Evolutionary conservation across 108 stramenopile genomes (phyloP).

Genomic region (Craspedostauros australis): DNA sequence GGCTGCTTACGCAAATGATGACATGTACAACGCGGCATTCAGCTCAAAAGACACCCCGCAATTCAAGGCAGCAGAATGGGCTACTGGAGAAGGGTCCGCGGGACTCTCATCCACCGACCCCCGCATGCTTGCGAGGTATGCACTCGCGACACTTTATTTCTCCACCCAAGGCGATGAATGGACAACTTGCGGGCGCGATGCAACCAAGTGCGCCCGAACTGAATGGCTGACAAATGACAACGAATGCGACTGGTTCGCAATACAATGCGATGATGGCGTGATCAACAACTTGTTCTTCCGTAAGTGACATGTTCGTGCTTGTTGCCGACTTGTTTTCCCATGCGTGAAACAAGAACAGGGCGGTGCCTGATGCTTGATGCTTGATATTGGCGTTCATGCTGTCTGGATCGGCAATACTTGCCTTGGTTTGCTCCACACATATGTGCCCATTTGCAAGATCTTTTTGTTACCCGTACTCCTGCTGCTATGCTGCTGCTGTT

Average conservation of each 20-base stretch:
- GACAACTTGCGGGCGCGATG: constrained; percentile 6
- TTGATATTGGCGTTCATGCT: neutral
- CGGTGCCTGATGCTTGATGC: neutral
- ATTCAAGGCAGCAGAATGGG: constrained; percentile 18
- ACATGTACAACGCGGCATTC: constrained; percentile 5
- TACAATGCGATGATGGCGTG: constrained; percentile 5
- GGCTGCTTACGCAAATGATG: constrained; percentile 1
- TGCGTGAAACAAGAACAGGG: neutral
- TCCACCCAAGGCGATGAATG: constrained; percentile 27
- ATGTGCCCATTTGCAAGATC: neutral
- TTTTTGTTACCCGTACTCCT: no score
- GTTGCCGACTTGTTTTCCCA: neutral
- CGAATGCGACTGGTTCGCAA: constrained; percentile 24
- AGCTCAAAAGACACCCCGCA: constrained; percentile 8
- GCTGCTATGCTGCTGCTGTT: no score
- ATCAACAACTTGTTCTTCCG: constrained; percentile 13
- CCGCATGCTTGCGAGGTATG: constrained; percentile 22
- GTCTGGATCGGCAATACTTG: neutral
- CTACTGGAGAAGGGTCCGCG: neutral
- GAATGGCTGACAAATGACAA: constrained; percentile 16
- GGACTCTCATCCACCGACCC: neutral
- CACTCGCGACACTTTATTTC: constrained; percentile 33
- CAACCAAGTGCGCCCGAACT: constrained; percentile 5
- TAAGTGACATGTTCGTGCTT: constrained; percentile 8
- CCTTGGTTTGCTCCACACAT: neutral